Conservation (phyloP, 225 moss, liverwort and hornwort species). For the Polytrichum commune region DNA sequence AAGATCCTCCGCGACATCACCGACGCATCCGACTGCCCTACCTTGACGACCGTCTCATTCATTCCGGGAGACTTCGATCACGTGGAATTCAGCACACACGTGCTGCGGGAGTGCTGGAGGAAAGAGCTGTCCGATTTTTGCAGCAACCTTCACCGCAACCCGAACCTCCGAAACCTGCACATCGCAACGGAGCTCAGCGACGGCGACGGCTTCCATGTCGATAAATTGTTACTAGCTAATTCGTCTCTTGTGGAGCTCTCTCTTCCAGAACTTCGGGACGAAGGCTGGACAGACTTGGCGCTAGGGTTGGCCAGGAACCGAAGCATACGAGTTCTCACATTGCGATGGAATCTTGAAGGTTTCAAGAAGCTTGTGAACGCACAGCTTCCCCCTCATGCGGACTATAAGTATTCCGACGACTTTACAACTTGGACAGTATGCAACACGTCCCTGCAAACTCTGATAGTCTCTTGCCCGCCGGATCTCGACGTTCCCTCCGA, state of each 20-base stretch:
- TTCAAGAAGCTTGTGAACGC: conserved; percentile 20
- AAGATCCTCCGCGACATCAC: conserved; percentile 27
- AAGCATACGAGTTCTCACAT: conserved; percentile 15
- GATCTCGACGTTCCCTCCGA: conserved; percentile 6
- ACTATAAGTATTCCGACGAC: background rate
- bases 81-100: background rate
- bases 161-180: conserved; percentile 18
- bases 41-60: conserved; percentile 35
- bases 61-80: conserved; percentile 30
- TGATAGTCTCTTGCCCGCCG: conserved; percentile 22
- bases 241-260: conserved; percentile 35
- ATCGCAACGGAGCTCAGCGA: conserved; percentile 23
- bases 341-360: conserved; percentile 15
- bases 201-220: conserved; percentile 14
- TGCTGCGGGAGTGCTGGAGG: conserved; percentile 27
- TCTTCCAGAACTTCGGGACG: conserved; percentile 26
- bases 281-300: conserved; percentile 32
- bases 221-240: conserved; percentile 3
- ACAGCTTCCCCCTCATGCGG: background rate
- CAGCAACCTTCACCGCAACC: conserved; percentile 9
- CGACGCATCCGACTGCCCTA: background rate
- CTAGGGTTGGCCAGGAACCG: conserved; percentile 4
- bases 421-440: conserved; percentile 16
- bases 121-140: conserved; percentile 26
- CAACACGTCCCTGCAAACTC: conserved; percentile 22